These are phyloP conservation scores for Coleophoma crateriformis DNA, from an alignment of 2,329 filamentous ascomycete genomes.

Conservation along the genomic window DNA sequence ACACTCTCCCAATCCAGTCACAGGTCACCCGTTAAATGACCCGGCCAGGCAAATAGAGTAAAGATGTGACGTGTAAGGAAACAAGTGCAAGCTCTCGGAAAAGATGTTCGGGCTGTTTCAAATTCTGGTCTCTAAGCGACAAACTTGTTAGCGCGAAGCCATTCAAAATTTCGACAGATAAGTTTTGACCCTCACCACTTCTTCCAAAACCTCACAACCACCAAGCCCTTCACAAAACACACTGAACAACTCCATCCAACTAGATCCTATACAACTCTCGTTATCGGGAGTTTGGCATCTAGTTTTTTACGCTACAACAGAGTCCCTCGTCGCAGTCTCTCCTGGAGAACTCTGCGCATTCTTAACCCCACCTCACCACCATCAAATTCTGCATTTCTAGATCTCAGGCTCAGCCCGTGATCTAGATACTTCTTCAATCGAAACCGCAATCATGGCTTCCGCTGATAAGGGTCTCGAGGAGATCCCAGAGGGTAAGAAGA, in stretches of 20 bases:
- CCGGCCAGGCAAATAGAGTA: neutral
- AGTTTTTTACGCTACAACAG: slow-evolving; percentile 30
- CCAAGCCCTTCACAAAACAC: slow-evolving; percentile 10
- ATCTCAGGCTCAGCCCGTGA: slow-evolving; percentile 76
- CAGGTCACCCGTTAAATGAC: too few species aligned
- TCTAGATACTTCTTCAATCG: slow-evolving; percentile 49
- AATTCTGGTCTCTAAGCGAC: neutral
- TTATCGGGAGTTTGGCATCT: slow-evolving; percentile 43
- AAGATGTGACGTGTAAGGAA: too few species aligned
- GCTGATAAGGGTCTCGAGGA: slow-evolving; percentile 97
- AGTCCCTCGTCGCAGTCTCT: slow-evolving; percentile 24
- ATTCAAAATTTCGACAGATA: slow-evolving; percentile 8
- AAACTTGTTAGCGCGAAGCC: neutral
- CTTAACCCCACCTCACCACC: slow-evolving; percentile 18
- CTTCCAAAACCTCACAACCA: slow-evolving; percentile 15
- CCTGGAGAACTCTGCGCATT: slow-evolving; percentile 22
- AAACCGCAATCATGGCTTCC: slow-evolving; percentile 89
- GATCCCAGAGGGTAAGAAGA: slow-evolving; percentile 80
- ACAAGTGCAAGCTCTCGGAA: too few species aligned
- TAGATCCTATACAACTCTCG: slow-evolving; percentile 28
- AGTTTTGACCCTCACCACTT: slow-evolving; percentile 2
- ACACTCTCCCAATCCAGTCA: too few species aligned
- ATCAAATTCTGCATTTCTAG: slow-evolving; percentile 40
- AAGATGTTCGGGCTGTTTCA: neutral
- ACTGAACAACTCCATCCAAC: slow-evolving; percentile 8